phyloP scores from a whole-genome alignment of 257 asterid species.

The Cinchona pubescens region DNA sequence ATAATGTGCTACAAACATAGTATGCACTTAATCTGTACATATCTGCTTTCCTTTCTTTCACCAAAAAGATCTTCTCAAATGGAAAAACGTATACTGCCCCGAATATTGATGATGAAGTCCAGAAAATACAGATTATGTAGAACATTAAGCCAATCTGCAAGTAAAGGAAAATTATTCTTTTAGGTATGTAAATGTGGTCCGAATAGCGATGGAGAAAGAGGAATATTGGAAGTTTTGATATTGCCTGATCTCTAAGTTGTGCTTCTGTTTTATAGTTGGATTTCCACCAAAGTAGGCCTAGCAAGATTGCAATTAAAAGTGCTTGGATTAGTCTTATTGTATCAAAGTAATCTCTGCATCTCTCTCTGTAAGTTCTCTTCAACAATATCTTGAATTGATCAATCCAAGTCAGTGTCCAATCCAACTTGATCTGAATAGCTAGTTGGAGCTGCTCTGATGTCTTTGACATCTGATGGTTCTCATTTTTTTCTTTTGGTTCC shows the following conservation, averaged over 20 bases:
- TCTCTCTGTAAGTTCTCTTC: conserved; percentile 68
- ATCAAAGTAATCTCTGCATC: conserved; percentile 86
- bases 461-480: conserved; percentile 43
- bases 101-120: conserved; percentile 87
- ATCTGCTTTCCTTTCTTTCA: conserved; percentile 82
- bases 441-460: conserved; percentile 56
- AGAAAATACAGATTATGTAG: conserved; percentile 90
- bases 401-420: conserved; percentile 76
- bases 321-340: conserved; percentile 62
- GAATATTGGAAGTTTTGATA: neutral
- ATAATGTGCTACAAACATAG: conserved; percentile 81
- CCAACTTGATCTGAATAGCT: conserved; percentile 69
- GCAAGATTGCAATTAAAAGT: conserved; percentile 70
- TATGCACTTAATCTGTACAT: conserved; percentile 92
- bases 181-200: neutral
- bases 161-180: neutral
- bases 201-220: too few relatives aligned
- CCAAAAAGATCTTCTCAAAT: conserved; percentile 78
- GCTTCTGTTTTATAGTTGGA: conserved; percentile 64
- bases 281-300: conserved; percentile 97
- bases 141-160: conserved; percentile 80
- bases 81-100: conserved; percentile 95
- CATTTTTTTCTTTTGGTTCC: conserved; percentile 63
- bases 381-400: conserved; percentile 63
- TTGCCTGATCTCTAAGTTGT: conserved; percentile 87